phyloP scores from a whole-genome alignment of 2,329 filamentous ascomycete genomes.

The Acephala macrosclerotiorum region DNA sequence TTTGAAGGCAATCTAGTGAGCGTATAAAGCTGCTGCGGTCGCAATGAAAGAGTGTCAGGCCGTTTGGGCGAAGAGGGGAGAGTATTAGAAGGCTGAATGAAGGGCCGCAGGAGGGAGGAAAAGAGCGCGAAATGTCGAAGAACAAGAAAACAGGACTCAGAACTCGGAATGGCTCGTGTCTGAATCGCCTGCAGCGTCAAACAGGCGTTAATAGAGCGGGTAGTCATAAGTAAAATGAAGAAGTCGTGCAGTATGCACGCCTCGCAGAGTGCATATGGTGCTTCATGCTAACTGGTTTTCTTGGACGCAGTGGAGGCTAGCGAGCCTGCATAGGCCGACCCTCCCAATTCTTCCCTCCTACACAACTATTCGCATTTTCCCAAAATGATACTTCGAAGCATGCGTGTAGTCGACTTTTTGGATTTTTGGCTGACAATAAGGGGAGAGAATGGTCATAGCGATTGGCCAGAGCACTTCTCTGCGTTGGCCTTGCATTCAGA shows the following conservation, averaged over 20 bases:
- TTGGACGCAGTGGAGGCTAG: background rate
- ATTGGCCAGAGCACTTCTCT: conserved; percentile 28
- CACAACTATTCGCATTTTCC: background rate
- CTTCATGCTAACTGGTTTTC: background rate
- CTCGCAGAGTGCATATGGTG: background rate
- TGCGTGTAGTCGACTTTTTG: conserved; percentile 7
- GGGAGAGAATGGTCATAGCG: conserved; percentile 16
- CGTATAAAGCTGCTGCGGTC: conserved; percentile 27
- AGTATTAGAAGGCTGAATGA: conserved; percentile 31
- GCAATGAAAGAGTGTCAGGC: conserved; percentile 33
- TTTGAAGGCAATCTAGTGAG: conserved; percentile 28
- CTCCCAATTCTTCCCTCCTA: background rate
- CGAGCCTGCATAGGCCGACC: background rate
- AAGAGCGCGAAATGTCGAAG: background rate
- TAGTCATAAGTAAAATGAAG: conserved; percentile 6
- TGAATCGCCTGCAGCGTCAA: conserved; percentile 23
- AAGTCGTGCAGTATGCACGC: background rate
- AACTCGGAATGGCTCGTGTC: conserved; percentile 2
- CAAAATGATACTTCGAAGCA: background rate
- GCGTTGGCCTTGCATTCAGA: conserved; percentile 17
- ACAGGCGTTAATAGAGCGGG: conserved; percentile 17
- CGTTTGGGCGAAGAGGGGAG: conserved; percentile 27
- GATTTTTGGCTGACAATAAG: conserved; percentile 14
- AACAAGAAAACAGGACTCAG: background rate
- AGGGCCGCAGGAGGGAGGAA: conserved; percentile 15